Evolutionary conservation across 2,329 filamentous ascomycete species (phyloP).

Genomic region (Cercospora sp.): DNA sequence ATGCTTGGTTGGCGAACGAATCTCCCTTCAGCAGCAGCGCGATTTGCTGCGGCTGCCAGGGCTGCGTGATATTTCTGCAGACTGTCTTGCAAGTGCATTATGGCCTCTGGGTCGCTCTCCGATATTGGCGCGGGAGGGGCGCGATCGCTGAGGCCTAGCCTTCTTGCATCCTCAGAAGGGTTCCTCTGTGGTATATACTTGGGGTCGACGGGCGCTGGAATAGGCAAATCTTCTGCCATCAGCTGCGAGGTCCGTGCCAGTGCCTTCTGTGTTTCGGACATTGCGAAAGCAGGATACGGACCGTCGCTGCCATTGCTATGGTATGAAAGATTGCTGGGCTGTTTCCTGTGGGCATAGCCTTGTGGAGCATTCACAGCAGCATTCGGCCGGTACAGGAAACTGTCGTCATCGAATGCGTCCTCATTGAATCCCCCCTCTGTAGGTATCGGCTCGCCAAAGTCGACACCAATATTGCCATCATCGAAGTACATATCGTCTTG

Average conservation of each 20-base stretch:
- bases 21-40: constrained; percentile 72
- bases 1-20: constrained; percentile 57
- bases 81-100: constrained; percentile 54
- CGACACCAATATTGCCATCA: constrained; percentile 39
- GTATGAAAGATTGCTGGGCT: constrained; percentile 20
- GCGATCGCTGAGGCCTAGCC: constrained; percentile 33
- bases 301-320: constrained; percentile 29
- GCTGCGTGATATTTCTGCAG: constrained; percentile 78
- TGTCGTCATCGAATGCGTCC: constrained; percentile 41
- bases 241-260: constrained; percentile 31
- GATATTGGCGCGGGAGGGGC: constrained; percentile 56
- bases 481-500: constrained; percentile 42
- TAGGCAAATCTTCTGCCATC: constrained; percentile 36
- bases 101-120: constrained; percentile 35
- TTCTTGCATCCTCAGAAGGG: constrained; percentile 37
- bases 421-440: constrained; percentile 33
- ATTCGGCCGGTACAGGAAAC: constrained; percentile 26
- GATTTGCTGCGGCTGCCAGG: constrained; percentile 75
- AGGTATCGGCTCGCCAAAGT: constrained; percentile 24
- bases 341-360: constrained; percentile 24
- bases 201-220: constrained; percentile 32
- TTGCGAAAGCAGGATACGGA: constrained; percentile 38
- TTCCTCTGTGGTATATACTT: constrained; percentile 37
- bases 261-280: constrained; percentile 32
- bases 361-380: constrained; percentile 16